phyloP scores from a whole-genome alignment of 1,284 basidiomycete species.

The Mycena citricolor region DNA sequence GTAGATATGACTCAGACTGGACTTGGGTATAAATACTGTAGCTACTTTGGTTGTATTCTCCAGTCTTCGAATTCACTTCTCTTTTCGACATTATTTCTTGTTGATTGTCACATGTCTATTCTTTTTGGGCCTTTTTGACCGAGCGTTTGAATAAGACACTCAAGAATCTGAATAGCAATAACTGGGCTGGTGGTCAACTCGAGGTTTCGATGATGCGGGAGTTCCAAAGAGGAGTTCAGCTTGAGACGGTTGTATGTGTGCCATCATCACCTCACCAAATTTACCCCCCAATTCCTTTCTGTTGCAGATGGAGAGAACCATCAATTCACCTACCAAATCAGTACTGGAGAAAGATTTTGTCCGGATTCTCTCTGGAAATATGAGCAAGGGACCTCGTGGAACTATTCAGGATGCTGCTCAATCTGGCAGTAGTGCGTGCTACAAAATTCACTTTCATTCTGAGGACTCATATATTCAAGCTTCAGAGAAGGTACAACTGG shows the following conservation, averaged over 20 bases:
- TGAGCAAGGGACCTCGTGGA: not conserved
- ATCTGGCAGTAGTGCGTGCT: not conserved
- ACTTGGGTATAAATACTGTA: too few relatives aligned
- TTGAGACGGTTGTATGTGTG: constrained; percentile 18
- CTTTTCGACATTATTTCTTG: too few relatives aligned
- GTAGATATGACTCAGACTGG: too few relatives aligned
- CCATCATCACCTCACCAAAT: not conserved
- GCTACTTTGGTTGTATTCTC: too few relatives aligned
- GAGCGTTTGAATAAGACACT: constrained; percentile 32
- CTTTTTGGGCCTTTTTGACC: constrained; percentile 31
- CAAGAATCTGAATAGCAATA: constrained; percentile 29
- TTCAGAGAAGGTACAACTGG: too few relatives aligned
- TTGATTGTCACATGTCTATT: too few relatives aligned
- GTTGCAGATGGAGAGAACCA: not conserved
- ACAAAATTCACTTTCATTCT: too few relatives aligned
- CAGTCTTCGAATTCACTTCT: too few relatives aligned
- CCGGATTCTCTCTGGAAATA: not conserved
- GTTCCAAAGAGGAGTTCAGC: constrained; percentile 19
- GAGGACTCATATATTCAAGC: not conserved
- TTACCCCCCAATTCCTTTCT: not conserved
- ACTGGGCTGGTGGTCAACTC: constrained; percentile 28
- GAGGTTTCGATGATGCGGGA: constrained; percentile 32
- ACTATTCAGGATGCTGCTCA: constrained; percentile 9
- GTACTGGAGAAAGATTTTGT: not conserved
- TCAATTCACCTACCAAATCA: not conserved